Conservation (phyloP, 2,329 filamentous ascomycete genomes). For the Mycosphaerella arachidis region DNA sequence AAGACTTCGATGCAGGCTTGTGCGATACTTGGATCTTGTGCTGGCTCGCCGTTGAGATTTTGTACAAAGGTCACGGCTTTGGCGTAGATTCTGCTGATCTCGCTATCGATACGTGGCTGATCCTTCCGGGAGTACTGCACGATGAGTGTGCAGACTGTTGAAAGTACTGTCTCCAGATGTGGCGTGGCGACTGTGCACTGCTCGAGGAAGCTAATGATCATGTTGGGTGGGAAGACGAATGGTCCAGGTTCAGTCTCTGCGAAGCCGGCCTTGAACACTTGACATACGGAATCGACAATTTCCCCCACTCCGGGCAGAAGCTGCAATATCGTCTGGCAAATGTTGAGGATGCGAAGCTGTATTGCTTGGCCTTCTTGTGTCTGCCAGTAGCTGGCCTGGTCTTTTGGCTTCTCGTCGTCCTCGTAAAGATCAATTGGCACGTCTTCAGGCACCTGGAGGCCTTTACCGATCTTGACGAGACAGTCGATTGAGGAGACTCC, state of each 20-base stretch:
- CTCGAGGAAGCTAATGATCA: slow-evolving; percentile 61
- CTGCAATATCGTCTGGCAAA: slow-evolving; percentile 48
- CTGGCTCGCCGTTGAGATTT: slow-evolving; percentile 55
- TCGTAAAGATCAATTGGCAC: slow-evolving; percentile 63
- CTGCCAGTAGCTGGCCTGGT: slow-evolving; percentile 45
- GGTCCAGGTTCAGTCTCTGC: slow-evolving; percentile 69
- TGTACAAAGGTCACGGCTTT: slow-evolving; percentile 62
- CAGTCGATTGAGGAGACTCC: slow-evolving; percentile 59
- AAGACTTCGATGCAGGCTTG: slow-evolving; percentile 71
- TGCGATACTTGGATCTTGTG: slow-evolving; percentile 65
- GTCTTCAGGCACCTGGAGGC: slow-evolving; percentile 65
- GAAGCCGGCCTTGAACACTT: slow-evolving; percentile 68
- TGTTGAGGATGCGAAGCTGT: slow-evolving; percentile 47
- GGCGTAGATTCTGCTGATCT: slow-evolving; percentile 52
- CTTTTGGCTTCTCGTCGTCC: slow-evolving; percentile 33
- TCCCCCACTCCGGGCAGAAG: slow-evolving; percentile 60
- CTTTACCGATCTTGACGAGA: slow-evolving; percentile 65
- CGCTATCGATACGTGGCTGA: slow-evolving; percentile 42
- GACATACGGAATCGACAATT: slow-evolving; percentile 67
- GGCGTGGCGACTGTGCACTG: slow-evolving; percentile 55
- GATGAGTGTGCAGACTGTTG: slow-evolving; percentile 66
- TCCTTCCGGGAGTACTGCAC: slow-evolving; percentile 35
- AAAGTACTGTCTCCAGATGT: slow-evolving; percentile 63
- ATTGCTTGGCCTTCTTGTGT: slow-evolving; percentile 45
- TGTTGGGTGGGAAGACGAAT: slow-evolving; percentile 66